Conservation (phyloP, 2,329 filamentous ascomycete genomes). For the Fusarium stilboides region DNA sequence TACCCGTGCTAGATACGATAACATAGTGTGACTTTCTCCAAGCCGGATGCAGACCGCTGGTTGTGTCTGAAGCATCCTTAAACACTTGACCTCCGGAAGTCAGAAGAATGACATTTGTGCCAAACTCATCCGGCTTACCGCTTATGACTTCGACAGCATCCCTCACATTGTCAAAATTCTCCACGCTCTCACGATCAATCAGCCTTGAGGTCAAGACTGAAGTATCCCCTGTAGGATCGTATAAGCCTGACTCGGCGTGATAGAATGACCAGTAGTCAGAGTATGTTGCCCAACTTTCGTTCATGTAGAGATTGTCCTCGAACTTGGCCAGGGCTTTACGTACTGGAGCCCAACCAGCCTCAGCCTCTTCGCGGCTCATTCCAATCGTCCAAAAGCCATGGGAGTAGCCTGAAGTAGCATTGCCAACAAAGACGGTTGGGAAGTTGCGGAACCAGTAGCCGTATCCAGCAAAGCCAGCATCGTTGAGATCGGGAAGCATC, state of each 20-base stretch:
- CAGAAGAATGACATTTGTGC: slow-evolving; percentile 29
- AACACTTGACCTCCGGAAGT: slow-evolving; percentile 33
- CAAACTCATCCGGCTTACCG: slow-evolving; percentile 23
- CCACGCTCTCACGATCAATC: slow-evolving; percentile 16
- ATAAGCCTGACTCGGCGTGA: slow-evolving; percentile 18
- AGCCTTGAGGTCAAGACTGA: slow-evolving; percentile 25
- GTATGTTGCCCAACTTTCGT: slow-evolving; percentile 34
- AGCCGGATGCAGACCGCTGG: slow-evolving; percentile 8
- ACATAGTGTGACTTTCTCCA: slow-evolving; percentile 35
- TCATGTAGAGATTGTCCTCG: slow-evolving; percentile 29
- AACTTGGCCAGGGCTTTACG: slow-evolving; percentile 15
- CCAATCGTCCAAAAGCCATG: slow-evolving; percentile 34
- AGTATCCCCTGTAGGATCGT: slow-evolving; percentile 18
- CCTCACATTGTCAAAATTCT: neutral
- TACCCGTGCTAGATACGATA: slow-evolving; percentile 2
- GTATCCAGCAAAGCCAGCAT: slow-evolving; percentile 37
- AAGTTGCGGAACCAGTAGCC: slow-evolving; percentile 39
- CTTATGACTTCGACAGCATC: slow-evolving; percentile 30
- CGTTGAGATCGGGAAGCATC: slow-evolving; percentile 32
- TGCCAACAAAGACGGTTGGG: slow-evolving; percentile 15
- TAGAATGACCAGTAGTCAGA: slow-evolving; percentile 39
- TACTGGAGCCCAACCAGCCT: slow-evolving; percentile 18
- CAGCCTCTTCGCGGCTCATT: slow-evolving; percentile 9
- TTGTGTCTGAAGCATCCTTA: slow-evolving; percentile 26
- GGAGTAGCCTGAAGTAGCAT: slow-evolving; percentile 31